Base-by-base conservation (phyloP, 768 basidiomycete species). In the Boletus vinaceobasis region DNA sequence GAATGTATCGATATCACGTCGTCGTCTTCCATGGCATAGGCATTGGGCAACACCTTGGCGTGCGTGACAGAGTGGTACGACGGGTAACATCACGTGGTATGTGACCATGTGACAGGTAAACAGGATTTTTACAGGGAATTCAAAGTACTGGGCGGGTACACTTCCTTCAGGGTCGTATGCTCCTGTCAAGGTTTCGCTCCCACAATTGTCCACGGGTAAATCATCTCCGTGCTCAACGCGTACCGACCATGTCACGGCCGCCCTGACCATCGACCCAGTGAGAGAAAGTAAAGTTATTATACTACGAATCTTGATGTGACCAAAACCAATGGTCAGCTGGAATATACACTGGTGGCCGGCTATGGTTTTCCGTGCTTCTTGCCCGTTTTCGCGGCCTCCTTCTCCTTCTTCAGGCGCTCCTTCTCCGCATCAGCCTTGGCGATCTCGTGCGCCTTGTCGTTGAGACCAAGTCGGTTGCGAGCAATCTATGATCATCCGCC, bases 381-480 rank as follows among this genome's bases (percentile, higher is more conserved):
- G 39, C 60, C 48, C 17, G 47, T 58, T 60, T 73, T 79, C 43
- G 67, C 77, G 63, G 84, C 82, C 71, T 81, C 80, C 39, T 77
- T 77, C 58, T 80, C 80, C 59, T 84, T 83, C 74, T 86, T 84
- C 37, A 69, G 75, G n/a, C 77, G 69, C 51, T 77, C 77, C 65
- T 76, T 76, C 57, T 72, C 74, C 17, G 71, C 83, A 52, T 91
- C 87, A 47, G 71, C 80, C 66, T 89, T 88, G 19, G 91, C 93
- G 40, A 86, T 66, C 67, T 93, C 83, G 73, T 95, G 91, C 3
- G 90, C 87, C 48, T 73, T 74, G 69, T 95, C 92, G 71, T 99
- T 99, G 45, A 98, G 79, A 2, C 93, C 94, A 1, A 92, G 80
- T 53, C 87, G 78, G 75, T 98, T 98, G 55, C 97, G 85, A 10